These are phyloP conservation scores for Artemisia annua DNA, from an alignment of 129 eudicot genomes.

Conservation along the genomic window DNA sequence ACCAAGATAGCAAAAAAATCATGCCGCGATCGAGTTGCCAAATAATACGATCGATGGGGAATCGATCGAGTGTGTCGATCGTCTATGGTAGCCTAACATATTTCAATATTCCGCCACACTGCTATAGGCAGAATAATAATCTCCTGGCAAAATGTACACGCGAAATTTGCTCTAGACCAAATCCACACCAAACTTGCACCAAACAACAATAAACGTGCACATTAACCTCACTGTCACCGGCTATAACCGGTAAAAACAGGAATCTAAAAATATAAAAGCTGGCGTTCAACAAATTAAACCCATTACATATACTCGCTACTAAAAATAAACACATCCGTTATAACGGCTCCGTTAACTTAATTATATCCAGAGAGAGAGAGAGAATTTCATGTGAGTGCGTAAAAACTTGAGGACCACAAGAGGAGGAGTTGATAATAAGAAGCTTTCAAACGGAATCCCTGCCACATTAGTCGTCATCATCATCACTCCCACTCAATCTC, in stretches of 20 bases:
- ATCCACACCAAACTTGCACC: constrained; percentile 38
- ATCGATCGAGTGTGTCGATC: no score
- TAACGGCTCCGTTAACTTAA: constrained; percentile 70
- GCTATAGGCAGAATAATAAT: neutral
- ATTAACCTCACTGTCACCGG: constrained; percentile 27
- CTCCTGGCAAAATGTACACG: constrained; percentile 3
- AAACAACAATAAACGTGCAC: constrained; percentile 31
- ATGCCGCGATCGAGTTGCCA: no score
- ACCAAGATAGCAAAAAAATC: no score
- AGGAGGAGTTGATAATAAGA: constrained; percentile 25
- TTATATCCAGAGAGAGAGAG: constrained; percentile 27
- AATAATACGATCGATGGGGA: no score
- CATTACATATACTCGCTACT: neutral
- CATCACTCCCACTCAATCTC: constrained; percentile 34
- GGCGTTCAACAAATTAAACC: constrained; percentile 23
- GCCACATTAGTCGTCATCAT: constrained; percentile 36
- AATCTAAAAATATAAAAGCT: constrained; percentile 22
- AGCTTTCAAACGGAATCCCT: constrained; percentile 50
- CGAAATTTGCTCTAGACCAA: constrained; percentile 33
- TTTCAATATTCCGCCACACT: no score
- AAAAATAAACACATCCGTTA: constrained; percentile 23
- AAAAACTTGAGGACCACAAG: constrained; percentile 48
- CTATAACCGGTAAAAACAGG: constrained; percentile 34
- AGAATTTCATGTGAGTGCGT: constrained; percentile 33
- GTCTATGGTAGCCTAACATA: no score